A percentile compares a stretch with the other conserved stretches of the same genome.
phyloP scores from a whole-genome alignment of 1,284 basidiomycete genomes.

The Melanopsichium pennsylvanicum region DNA sequence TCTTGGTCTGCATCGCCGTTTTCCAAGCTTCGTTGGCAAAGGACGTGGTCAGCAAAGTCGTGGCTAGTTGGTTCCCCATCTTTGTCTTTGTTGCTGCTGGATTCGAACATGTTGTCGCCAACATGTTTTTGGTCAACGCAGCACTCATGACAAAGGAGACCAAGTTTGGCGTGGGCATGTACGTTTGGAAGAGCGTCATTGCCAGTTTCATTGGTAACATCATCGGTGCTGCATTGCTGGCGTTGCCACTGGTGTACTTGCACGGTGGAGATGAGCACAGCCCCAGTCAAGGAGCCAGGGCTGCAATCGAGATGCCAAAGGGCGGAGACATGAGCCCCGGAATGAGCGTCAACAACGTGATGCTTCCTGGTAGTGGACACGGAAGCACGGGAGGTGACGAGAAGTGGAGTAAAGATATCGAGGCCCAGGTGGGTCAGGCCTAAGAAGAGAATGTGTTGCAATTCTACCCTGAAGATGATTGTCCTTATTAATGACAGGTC shows the following conservation, averaged over 20 bases:
- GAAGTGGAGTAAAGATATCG: slow-evolving; percentile 28
- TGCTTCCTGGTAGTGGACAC: slow-evolving; percentile 10
- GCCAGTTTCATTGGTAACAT: slow-evolving; percentile 76
- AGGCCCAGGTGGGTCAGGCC: slow-evolving; percentile 22
- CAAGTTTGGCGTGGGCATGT: slow-evolving; percentile 68
- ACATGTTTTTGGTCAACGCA: slow-evolving; percentile 75
- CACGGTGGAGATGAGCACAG: slow-evolving; percentile 52
- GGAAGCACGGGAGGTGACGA: background rate
- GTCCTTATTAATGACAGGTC: background rate
- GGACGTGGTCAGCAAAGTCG: slow-evolving; percentile 78
- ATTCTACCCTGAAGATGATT: too few species aligned
- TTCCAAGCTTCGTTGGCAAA: slow-evolving; percentile 80
- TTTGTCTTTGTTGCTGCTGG: slow-evolving; percentile 76
- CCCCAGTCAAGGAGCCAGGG: slow-evolving; percentile 20
- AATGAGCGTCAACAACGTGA: slow-evolving; percentile 21
- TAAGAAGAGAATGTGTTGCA: too few species aligned
- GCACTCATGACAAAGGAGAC: slow-evolving; percentile 66
- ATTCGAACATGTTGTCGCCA: slow-evolving; percentile 73
- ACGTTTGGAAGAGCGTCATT: slow-evolving; percentile 77
- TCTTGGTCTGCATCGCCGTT: slow-evolving; percentile 78
- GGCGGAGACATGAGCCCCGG: slow-evolving; percentile 4
- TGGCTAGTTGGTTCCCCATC: slow-evolving; percentile 78
- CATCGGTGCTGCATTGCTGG: slow-evolving; percentile 72
- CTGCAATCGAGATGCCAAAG: background rate
- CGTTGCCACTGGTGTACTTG: slow-evolving; percentile 64